Evolutionary conservation across 495 filamentous ascomycete genomes (phyloP), one percentile per base, ranked within the genome.

Genomic region (Oidiodendron maius): DNA sequence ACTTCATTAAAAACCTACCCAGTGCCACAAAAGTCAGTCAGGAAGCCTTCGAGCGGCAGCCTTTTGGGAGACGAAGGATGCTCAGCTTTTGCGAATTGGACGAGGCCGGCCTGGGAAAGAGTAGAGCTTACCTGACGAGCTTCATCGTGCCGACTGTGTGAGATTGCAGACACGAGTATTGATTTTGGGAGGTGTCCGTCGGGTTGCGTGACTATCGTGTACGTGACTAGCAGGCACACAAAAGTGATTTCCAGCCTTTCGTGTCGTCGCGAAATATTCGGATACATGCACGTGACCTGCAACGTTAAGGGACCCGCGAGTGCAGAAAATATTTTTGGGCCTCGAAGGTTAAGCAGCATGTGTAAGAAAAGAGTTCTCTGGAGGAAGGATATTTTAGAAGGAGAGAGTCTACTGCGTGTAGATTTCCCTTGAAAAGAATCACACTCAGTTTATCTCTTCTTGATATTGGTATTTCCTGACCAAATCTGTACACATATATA

Each of bases 1-100:
- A 95, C 77, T 97, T 98, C 93, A 97, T 96, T 46, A 98, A 71
- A 66, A 98, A 97, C 57, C 93, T 97, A 66, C 46, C 57, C 38
- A 48, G 50, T 23, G 65, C 50, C 53, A 30, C n/a, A 30, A 57
- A 35, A 23, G 62, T 74, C 64, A 75, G 70, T 61, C 62, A 56
- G 41, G 47, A 50, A 42, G n/a, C n/a, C 41, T 53, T 46, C 25
- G 54, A 36, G 47, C 52, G 35, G 46, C 41, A 58, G 52, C 53
- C 59, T 55, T 54, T n/a, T n/a, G n/a, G n/a, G n/a, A 12, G 52
- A 24, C 32, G 46, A 35, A 44, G 40, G 43, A 40, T 48, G 58
- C 58, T 60, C 53, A 60, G 58, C 58, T 57, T 53, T 46, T 54
- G 52, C 57, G 45, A 45, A 44, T n/a, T n/a, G n/a, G 21, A 37